Conservation (phyloP, 306 rosid species). For the Albizia julibrissin region DNA sequence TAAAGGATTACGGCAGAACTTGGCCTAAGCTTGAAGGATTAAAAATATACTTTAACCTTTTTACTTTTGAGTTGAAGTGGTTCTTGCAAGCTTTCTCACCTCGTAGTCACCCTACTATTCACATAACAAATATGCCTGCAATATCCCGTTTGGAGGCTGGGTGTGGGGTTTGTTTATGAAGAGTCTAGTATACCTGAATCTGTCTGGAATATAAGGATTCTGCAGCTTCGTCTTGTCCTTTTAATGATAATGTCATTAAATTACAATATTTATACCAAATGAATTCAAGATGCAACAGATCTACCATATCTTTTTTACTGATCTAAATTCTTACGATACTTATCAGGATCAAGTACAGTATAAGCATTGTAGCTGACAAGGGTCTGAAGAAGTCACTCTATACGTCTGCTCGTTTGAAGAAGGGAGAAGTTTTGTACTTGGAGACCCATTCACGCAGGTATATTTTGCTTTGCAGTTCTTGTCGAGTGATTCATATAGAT, state of each 20-base stretch:
- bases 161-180: not conserved
- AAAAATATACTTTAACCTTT: no score
- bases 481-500: slow-evolving; percentile 20
- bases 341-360: slow-evolving; percentile 91
- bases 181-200: not conserved
- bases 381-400: slow-evolving; percentile 87
- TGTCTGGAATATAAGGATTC: not conserved
- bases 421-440: slow-evolving; percentile 92
- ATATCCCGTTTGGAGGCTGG: not conserved
- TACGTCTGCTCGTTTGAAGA: slow-evolving; percentile 93
- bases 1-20: no score
- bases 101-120: not conserved
- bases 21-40: no score
- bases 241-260: slow-evolving; percentile 4
- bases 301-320: slow-evolving; percentile 8
- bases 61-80: not conserved
- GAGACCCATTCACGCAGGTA: slow-evolving; percentile 92
- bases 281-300: slow-evolving; percentile 10
- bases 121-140: not conserved
- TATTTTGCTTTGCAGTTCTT: slow-evolving; percentile 25
- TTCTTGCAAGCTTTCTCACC: not conserved
- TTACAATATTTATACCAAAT: not conserved
- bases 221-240: not conserved
- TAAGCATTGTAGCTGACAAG: slow-evolving; percentile 97
- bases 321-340: not conserved